Evolutionary conservation across 1,284 basidiomycete species (phyloP).

Genomic region (Marasmius oreades): DNA sequence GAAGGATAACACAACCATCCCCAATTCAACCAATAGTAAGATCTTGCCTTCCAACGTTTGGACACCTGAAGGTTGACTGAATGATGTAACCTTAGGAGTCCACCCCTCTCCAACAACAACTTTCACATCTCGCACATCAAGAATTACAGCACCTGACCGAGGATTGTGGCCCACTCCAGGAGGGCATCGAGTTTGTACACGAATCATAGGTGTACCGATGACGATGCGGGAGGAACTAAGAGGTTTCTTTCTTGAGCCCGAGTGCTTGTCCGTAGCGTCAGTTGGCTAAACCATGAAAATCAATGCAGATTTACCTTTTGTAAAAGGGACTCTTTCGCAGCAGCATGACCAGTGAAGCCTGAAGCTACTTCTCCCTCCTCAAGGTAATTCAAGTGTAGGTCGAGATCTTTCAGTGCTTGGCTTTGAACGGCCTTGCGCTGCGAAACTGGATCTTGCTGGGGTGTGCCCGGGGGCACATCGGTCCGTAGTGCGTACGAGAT

Average conservation of each 20-base stretch:
- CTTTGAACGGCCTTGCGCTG: constrained; percentile 43
- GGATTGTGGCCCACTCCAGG: constrained; percentile 35
- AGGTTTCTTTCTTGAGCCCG: background rate
- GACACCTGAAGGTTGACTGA: constrained; percentile 21
- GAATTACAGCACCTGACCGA: constrained; percentile 65
- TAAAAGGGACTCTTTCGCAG: background rate
- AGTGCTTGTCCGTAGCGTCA: no score
- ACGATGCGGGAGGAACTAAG: constrained; percentile 4
- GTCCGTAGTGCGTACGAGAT: constrained; percentile 20
- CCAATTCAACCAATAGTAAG: constrained; percentile 37
- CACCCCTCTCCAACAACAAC: constrained; percentile 32
- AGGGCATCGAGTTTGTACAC: constrained; percentile 58
- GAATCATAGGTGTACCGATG: constrained; percentile 48
- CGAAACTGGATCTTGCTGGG: constrained; percentile 19
- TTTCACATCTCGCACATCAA: constrained; percentile 58
- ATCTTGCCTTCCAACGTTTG: constrained; percentile 21
- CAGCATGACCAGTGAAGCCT: background rate
- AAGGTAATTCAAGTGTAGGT: constrained; percentile 47
- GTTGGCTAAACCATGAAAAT: background rate
- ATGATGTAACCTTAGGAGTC: constrained; percentile 36
- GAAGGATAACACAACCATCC: constrained; percentile 46
- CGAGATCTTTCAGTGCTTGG: constrained; percentile 52
- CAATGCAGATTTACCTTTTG: background rate
- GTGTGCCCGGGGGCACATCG: constrained; percentile 31
- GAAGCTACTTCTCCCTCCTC: constrained; percentile 2